phyloP scores from a whole-genome alignment of 495 filamentous ascomycete genomes.

The Aspergillus heteromorphus region DNA sequence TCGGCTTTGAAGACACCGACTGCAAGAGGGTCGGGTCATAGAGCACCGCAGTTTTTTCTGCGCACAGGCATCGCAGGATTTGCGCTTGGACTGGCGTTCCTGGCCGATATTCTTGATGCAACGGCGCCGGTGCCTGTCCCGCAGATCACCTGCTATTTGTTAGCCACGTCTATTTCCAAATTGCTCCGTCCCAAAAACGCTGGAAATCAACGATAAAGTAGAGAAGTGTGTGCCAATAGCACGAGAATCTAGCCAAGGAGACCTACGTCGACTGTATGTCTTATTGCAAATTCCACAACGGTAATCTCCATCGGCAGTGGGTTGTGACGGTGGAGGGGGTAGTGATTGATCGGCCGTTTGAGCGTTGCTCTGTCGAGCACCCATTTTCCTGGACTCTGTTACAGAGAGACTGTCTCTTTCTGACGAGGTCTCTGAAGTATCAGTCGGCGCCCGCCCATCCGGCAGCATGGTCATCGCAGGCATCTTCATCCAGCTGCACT shows the following conservation, averaged over 20 bases:
- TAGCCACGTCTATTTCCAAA: neutral
- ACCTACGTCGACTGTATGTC: conserved; percentile 16
- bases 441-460: neutral
- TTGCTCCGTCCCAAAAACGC: neutral
- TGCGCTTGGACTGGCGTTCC: conserved; percentile 17
- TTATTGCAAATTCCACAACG: conserved; percentile 16
- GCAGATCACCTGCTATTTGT: conserved; percentile 14
- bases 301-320: conserved; percentile 9
- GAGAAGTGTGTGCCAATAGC: too few relatives aligned
- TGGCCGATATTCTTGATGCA: conserved; percentile 16
- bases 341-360: neutral
- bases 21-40: conserved; percentile 15
- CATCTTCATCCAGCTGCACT: neutral
- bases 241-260: too few relatives aligned
- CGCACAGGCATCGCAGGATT: conserved; percentile 18
- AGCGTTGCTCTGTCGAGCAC: neutral
- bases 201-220: neutral
- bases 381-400: neutral
- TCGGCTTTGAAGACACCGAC: conserved; percentile 10
- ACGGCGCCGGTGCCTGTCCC: conserved; percentile 18
- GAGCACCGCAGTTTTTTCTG: conserved; percentile 20
- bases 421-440: neutral
- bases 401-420: neutral
- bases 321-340: conserved; percentile 8
- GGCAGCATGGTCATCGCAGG: neutral